Conservation (phyloP, 2,329 filamentous ascomycete species). For the Hansfordia pulvinata region DNA sequence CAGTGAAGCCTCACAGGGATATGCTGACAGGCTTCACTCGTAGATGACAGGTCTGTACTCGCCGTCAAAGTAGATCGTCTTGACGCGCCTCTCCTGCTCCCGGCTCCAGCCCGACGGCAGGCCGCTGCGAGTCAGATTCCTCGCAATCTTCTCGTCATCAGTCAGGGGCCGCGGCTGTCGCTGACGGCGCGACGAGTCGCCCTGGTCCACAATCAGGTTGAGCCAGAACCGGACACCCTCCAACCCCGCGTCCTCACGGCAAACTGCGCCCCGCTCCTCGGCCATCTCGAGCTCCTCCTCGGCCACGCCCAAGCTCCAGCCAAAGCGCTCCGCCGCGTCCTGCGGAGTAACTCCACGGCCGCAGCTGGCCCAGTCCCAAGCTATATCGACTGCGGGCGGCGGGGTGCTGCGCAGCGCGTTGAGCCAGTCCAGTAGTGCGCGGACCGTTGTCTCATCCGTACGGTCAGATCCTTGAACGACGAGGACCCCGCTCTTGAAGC, state of each 20-base stretch:
- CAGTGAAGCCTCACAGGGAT: no score
- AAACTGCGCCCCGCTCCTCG: constrained; percentile 76
- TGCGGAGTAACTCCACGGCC: constrained; percentile 81
- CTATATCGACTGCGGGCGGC: constrained; percentile 47
- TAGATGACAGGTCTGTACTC: no score
- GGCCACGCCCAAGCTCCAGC: constrained; percentile 94
- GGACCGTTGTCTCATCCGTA: constrained; percentile 82
- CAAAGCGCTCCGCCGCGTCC: constrained; percentile 78
- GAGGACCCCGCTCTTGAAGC: constrained; percentile 87
- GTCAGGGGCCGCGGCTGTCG: constrained; percentile 15
- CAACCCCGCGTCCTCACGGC: constrained; percentile 81
- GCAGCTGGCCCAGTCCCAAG: constrained; percentile 67
- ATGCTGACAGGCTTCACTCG: no score
- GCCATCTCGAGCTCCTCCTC: constrained; percentile 96
- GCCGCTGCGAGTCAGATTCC: constrained; percentile 22
- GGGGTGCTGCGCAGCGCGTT: constrained; percentile 54
- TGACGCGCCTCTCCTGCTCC: no score
- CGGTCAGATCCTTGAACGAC: constrained; percentile 82
- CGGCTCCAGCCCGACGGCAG: no score
- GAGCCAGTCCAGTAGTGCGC: constrained; percentile 64
- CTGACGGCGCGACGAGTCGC: constrained; percentile 16
- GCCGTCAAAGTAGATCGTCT: no score
- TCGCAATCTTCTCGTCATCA: constrained; percentile 26
- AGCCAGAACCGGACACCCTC: constrained; percentile 91
- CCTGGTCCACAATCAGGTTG: constrained; percentile 61